These are phyloP conservation scores for Coprinopsis marcescibilis DNA, from an alignment of 768 basidiomycete species.

Conservation along the genomic window DNA sequence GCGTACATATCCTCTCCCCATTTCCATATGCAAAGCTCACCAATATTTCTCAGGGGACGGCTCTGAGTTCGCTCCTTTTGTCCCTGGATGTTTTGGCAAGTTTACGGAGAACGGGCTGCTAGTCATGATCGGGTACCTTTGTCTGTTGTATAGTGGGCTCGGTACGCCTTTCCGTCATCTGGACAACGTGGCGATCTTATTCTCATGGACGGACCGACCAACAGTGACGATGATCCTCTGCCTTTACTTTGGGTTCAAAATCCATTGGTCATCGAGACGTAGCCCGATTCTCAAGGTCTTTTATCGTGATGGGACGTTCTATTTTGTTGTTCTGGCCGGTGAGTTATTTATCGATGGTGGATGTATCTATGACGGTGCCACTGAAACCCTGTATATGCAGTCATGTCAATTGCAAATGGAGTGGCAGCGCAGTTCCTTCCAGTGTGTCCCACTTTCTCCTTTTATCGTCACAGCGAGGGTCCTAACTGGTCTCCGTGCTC, in stretches of 20 bases:
- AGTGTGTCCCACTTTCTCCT: background rate
- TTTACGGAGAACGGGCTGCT: constrained; percentile 3
- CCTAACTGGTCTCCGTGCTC: background rate
- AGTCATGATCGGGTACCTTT: constrained; percentile 4
- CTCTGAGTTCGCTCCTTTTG: background rate
- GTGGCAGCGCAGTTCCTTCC: background rate
- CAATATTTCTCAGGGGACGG: background rate
- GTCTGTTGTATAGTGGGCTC: constrained; percentile 7
- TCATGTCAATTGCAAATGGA: background rate
- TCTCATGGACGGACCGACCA: too few species aligned
- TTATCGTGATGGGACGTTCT: constrained; percentile 2
- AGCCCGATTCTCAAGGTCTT: background rate
- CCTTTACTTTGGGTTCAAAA: background rate
- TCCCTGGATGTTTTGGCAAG: constrained; percentile 7
- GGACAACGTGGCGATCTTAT: too few species aligned
- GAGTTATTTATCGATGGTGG: background rate
- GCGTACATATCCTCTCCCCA: background rate
- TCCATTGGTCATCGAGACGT: background rate
- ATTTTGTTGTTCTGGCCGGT: background rate
- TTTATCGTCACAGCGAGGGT: background rate
- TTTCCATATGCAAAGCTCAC: background rate
- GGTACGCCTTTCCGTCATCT: background rate
- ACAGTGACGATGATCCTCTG: background rate
- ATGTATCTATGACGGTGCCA: background rate
- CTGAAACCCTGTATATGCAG: background rate